phyloP scores from a whole-genome alignment of 2,329 filamentous ascomycete genomes.

The Ceratocystis variospora region DNA sequence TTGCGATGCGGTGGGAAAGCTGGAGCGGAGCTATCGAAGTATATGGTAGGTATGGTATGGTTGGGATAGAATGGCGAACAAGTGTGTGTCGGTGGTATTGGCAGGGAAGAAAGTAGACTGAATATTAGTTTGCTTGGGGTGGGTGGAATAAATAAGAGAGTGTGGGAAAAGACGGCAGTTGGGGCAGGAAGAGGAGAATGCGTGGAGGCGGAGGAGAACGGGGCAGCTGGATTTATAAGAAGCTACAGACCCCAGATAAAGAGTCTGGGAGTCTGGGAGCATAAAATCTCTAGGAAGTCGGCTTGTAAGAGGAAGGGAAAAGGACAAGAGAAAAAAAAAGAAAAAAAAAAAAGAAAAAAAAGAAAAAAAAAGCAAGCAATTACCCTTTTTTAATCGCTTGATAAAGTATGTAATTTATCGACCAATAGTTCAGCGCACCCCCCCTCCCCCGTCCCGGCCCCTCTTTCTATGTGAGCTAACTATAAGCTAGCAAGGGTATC shows the following conservation, averaged over 20 bases:
- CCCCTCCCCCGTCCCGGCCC: background rate
- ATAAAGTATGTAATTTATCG: slow-evolving; percentile 4
- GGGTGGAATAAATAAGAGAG: background rate
- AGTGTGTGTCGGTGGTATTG: too few species aligned
- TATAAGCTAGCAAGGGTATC: background rate
- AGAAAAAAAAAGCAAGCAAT: background rate
- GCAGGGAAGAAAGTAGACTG: background rate
- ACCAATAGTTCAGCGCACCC: background rate
- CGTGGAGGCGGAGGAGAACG: slow-evolving; percentile 4
- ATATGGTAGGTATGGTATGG: too few species aligned
- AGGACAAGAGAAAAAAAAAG: background rate
- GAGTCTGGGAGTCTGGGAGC: background rate
- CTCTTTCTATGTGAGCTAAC: background rate
- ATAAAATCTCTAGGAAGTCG: slow-evolving; percentile 7
- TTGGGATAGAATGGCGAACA: too few species aligned
- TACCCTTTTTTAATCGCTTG: background rate
- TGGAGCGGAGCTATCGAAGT: background rate
- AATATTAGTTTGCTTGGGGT: background rate
- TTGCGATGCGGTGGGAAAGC: background rate
- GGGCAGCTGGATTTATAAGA: slow-evolving; percentile 10
- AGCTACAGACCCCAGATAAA: slow-evolving; percentile 8
- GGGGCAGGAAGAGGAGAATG: background rate
- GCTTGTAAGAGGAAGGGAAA: background rate
- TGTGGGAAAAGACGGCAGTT: background rate
- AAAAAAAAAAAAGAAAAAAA: background rate